Percentiles rank a stretch among this genome's conserved stretches.
phyloP scores from a whole-genome alignment of 176 grass and related monocot genomes.

The Aegilops umbellulata region DNA sequence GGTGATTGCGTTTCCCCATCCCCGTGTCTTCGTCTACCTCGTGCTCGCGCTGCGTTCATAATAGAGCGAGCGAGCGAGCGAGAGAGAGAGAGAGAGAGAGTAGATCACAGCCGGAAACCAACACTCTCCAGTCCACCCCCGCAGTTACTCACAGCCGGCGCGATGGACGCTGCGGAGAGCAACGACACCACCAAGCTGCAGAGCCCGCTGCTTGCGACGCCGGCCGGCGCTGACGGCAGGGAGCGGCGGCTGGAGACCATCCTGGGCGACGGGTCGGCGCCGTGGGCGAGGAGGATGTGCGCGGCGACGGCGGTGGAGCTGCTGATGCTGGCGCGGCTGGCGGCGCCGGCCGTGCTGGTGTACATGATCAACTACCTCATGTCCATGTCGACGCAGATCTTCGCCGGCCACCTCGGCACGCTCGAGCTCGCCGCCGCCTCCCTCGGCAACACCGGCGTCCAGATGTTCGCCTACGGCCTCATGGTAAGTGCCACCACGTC shows the following conservation, averaged over 20 bases:
- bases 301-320: slow-evolving; percentile 33
- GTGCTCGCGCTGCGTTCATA: too few species aligned
- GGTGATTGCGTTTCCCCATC: fast-evolving
- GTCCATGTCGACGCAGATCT: slow-evolving; percentile 74
- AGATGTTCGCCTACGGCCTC: not conserved
- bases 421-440: slow-evolving; percentile 69
- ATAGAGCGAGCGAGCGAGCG: too few species aligned
- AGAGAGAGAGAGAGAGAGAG: too few species aligned
- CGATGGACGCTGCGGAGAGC: not conserved
- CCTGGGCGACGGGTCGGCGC: slow-evolving; percentile 31
- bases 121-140: too few species aligned
- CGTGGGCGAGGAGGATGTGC: slow-evolving; percentile 27
- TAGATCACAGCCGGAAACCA: too few species aligned
- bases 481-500: not conserved
- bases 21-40: too few species aligned
- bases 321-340: slow-evolving; percentile 28
- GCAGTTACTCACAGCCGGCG: too few species aligned
- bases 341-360: slow-evolving; percentile 54
- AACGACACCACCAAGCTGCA: slow-evolving; percentile 6
- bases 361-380: slow-evolving; percentile 79
- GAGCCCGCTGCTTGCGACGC: not conserved
- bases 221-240: not conserved
- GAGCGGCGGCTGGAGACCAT: slow-evolving; percentile 41
- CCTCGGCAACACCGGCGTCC: not conserved
- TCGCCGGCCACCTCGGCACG: slow-evolving; percentile 70